Evolutionary conservation across 192 early-diverging fungal species (phyloP), one percentile per base, ranked within the genome.

Genomic region (Mortierella hygrophila): DNA sequence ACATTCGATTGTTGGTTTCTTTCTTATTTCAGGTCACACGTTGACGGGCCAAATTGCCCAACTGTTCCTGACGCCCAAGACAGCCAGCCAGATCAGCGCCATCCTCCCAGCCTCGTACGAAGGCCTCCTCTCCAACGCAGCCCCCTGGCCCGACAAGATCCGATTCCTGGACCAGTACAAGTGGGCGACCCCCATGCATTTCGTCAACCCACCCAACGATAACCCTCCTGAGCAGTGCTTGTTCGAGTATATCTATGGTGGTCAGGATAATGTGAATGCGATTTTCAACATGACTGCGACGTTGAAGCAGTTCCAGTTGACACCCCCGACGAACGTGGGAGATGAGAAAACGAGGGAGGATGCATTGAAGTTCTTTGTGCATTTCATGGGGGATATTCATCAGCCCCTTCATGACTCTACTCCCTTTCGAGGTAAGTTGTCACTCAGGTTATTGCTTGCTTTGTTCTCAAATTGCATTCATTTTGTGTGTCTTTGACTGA

Each of bases 321-420:
- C 13, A 9, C 74, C 78, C 32, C 88, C 88, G 21, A 84, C 81
- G 11, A 70, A 70, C 13, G 55, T 41, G 13, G 47, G 42, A 0
- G 72, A 75, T 3, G 47, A 32, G 40, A 60, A 41, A 16, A 42
- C 21, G 1, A 69, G 63, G 10, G 69, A 81, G 23, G 88, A 88
- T 8, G 89, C 89, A 21, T 46, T 90, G 70, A 85, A 52, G 76
- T 89, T 91, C 76, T 80, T 91, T 54, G 77, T 87, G 10, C 90
- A 91, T 52, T 91, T 90, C 68, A 72, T 90, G 55, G 90, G 90
- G 15, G 90, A 91, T 79, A 79, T 91, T 29, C 89, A 89, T 68
- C 86, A 90, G 63, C 90, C 90, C 21, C 74, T 91, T 37, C 90
- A 91, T 55, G 82, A 82, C 55, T 89, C 78, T 4, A 76, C 68